Base-by-base conservation (phyloP, 306 rosid species). In the Purshia tridentata region DNA sequence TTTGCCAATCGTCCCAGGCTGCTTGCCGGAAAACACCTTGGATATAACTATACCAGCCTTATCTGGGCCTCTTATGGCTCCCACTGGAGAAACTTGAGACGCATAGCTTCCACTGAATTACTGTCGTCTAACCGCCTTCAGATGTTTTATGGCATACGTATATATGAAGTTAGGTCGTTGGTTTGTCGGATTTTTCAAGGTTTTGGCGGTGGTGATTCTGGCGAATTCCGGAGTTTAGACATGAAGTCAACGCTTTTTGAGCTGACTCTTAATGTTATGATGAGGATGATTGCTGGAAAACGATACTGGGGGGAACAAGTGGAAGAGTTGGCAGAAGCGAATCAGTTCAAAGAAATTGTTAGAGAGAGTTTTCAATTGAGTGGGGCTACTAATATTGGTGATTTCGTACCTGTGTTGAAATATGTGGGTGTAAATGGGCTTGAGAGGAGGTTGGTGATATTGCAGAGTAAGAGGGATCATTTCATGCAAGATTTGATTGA, bases 1-100 rank as follows among this genome's bases (percentile, higher is more conserved):
- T 86, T 86, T 9, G 90, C 86, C n/a, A 78, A 81, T 66, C 87
- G 87, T 2, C 85, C 87, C 2, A 64, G 2, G 6, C 65, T 83
- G 6, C 75, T 83, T 1, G 77, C 72, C 0, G 85, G 69, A 0
- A 79, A 83, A 12, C 68, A 69, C 67, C 74, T 83, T 6, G 72
- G 76, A 9, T 75, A 76, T 67, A 83, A 80, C 77, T 77, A 76
- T 65, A 77, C 84, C 18, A 23, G 49, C 52, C 41, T 83, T 4
- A 8, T 5, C 7, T 80, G 81, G 80, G 80, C 84, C 15, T 45
- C 87, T 0, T 83, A 83, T 16, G 87, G 87, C 10, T 76, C 73
- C 11, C 84, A 80, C 56, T 84, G 84, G 87, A 69, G 76, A 14
- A 80, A 80, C 78, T 63, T 77, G 23, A 65, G 82, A 11, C 80